Conservation (phyloP, 2,329 filamentous ascomycete species). For the Fusarium sp. region DNA sequence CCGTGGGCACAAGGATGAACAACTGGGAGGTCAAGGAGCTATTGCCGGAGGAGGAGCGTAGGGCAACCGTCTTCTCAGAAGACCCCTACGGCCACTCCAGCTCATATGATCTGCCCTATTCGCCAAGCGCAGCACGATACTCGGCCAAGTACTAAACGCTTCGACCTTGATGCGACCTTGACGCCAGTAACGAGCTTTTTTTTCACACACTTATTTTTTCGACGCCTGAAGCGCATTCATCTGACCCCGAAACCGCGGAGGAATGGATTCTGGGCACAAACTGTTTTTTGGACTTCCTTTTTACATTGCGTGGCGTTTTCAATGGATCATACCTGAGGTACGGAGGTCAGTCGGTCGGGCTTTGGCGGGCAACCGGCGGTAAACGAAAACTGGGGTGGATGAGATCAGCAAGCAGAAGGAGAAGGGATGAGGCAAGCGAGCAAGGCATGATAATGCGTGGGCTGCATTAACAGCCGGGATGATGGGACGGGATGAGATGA, state of each 20-base stretch:
- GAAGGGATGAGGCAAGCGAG: slow-evolving; percentile 8
- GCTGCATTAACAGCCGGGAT: slow-evolving; percentile 4
- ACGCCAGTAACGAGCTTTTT: slow-evolving; percentile 33
- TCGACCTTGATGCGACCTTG: slow-evolving; percentile 11
- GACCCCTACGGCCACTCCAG: slow-evolving; percentile 67
- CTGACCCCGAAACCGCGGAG: neutral
- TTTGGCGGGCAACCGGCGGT: slow-evolving; percentile 10
- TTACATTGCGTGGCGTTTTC: slow-evolving; percentile 40
- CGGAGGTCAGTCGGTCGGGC: slow-evolving; percentile 1
- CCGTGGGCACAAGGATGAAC: slow-evolving; percentile 91
- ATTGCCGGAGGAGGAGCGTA: slow-evolving; percentile 79
- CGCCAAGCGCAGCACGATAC: slow-evolving; percentile 54
- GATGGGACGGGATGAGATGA: slow-evolving; percentile 1
- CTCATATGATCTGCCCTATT: slow-evolving; percentile 61
- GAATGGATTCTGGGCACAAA: slow-evolving; percentile 8
- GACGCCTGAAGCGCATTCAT: slow-evolving; percentile 18
- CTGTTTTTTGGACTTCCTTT: slow-evolving; percentile 20
- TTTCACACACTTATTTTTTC: slow-evolving; percentile 26
- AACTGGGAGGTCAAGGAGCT: slow-evolving; percentile 99
- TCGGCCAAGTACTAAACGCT: slow-evolving; percentile 56
- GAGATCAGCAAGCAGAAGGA: slow-evolving; percentile 14
- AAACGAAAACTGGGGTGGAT: slow-evolving; percentile 17
- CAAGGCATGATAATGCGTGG: slow-evolving; percentile 24
- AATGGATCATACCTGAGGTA: slow-evolving; percentile 23
- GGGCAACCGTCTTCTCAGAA: slow-evolving; percentile 74